These are phyloP conservation scores for Epichloe glyceriae DNA, from an alignment of 2,329 filamentous ascomycete genomes.

Conservation along the genomic window DNA sequence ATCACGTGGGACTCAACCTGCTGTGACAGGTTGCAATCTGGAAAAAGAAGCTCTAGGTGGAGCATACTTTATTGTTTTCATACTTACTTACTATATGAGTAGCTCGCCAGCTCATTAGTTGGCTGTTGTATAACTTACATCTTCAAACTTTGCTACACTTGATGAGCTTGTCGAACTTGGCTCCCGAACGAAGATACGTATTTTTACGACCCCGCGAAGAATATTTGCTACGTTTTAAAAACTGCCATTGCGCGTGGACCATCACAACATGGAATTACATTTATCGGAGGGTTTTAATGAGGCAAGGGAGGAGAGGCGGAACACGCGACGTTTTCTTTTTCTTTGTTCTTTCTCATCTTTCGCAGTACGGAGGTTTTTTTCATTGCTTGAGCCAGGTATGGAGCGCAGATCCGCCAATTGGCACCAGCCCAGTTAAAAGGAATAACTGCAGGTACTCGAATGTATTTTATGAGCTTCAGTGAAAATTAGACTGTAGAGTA, in stretches of 20 bases:
- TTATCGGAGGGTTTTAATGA: slow-evolving; percentile 1
- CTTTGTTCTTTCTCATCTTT: slow-evolving; percentile 2
- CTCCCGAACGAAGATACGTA: neutral
- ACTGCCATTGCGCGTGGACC: neutral
- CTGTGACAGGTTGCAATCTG: neutral
- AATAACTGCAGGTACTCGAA: neutral
- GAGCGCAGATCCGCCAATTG: neutral
- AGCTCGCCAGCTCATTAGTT: slow-evolving; percentile 9
- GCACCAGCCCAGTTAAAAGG: neutral
- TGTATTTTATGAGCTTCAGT: slow-evolving; percentile 6
- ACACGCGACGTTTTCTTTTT: neutral
- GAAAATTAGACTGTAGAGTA: slow-evolving; percentile 7
- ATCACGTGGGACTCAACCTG: neutral
- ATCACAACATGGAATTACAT: slow-evolving; percentile 1
- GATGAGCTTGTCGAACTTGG: slow-evolving; percentile 6
- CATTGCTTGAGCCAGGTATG: slow-evolving; percentile 2
- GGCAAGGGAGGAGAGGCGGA: neutral
- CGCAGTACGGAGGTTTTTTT: neutral
- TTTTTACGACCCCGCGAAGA: slow-evolving; percentile 1
- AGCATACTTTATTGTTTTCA: slow-evolving; percentile 21
- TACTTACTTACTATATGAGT: slow-evolving; percentile 20
- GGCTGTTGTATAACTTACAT: slow-evolving; percentile 11
- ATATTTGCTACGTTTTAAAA: neutral
- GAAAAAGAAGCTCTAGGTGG: slow-evolving; percentile 12
- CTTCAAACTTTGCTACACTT: slow-evolving; percentile 11